These are phyloP conservation scores for Xylaria sp. DNA, from an alignment of 2,329 filamentous ascomycete species.

Conservation along the genomic window DNA sequence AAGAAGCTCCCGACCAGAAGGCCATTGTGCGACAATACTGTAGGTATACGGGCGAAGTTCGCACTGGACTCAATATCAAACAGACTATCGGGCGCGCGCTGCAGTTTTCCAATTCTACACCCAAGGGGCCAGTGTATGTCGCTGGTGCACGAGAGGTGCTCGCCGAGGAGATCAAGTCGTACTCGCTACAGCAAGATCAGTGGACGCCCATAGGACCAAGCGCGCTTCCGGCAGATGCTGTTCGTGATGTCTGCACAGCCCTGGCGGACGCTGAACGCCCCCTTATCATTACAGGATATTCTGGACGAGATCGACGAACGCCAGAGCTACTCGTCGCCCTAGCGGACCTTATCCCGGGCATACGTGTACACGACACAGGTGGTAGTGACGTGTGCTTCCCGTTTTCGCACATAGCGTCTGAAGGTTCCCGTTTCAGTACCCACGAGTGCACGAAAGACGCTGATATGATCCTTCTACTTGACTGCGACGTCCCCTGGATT, in stretches of 20 bases:
- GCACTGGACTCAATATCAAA: slow-evolving; percentile 78
- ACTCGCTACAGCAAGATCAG: slow-evolving; percentile 41
- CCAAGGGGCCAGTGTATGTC: slow-evolving; percentile 76
- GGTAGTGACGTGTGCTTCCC: slow-evolving; percentile 61
- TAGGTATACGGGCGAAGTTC: slow-evolving; percentile 76
- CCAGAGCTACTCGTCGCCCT: slow-evolving; percentile 58
- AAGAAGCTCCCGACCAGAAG: slow-evolving; percentile 80
- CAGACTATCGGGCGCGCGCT: slow-evolving; percentile 79
- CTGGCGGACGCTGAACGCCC: slow-evolving; percentile 60
- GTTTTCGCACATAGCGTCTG: slow-evolving; percentile 51
- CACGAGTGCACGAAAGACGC: slow-evolving; percentile 70
- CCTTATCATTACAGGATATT: slow-evolving; percentile 62
- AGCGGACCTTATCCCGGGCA: slow-evolving; percentile 58
- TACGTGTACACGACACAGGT: slow-evolving; percentile 63
- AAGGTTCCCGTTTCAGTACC: slow-evolving; percentile 67
- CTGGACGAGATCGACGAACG: slow-evolving; percentile 57
- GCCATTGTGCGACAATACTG: slow-evolving; percentile 79
- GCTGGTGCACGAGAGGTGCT: slow-evolving; percentile 74
- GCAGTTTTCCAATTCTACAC: slow-evolving; percentile 76
- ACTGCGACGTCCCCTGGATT: slow-evolving; percentile 78
- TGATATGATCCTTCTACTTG: slow-evolving; percentile 73
- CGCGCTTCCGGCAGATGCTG: slow-evolving; percentile 52
- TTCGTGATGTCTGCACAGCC: slow-evolving; percentile 56
- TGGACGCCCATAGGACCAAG: slow-evolving; percentile 44
- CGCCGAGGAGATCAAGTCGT: slow-evolving; percentile 66